Conservation (phyloP, 2,329 filamentous ascomycete species). For the Tolypocladium ovalisporum region DNA sequence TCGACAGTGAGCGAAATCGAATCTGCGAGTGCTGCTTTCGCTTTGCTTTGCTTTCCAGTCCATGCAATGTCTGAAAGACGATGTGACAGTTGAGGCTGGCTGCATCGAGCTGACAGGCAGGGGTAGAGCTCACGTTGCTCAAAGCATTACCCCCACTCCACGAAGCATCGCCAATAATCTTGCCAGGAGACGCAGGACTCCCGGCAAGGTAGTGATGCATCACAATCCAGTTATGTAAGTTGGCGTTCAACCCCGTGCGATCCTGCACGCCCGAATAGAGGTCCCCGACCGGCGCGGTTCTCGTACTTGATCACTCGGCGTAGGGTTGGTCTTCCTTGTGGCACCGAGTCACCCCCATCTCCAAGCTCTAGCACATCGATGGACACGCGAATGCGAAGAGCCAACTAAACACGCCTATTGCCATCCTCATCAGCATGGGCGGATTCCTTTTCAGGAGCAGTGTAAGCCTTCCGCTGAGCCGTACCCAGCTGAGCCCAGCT, state of each 20-base stretch:
- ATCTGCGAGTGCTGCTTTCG: background rate
- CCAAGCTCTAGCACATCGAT: background rate
- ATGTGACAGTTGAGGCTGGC: background rate
- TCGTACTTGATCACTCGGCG: no score
- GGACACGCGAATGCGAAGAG: background rate
- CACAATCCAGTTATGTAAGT: background rate
- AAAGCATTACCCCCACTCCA: background rate
- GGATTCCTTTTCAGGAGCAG: no score
- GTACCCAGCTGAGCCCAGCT: background rate
- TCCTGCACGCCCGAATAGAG: background rate
- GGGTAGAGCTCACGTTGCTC: background rate
- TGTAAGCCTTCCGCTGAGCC: background rate
- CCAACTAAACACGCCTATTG: no score
- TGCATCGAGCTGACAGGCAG: background rate
- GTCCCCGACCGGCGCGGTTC: background rate
- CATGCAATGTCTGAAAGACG: background rate
- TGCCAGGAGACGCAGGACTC: background rate
- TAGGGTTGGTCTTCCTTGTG: background rate
- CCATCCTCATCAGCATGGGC: no score
- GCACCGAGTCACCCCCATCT: background rate
- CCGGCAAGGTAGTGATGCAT: background rate
- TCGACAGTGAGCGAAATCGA: background rate
- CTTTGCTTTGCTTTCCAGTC: background rate
- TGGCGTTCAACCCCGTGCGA: background rate
- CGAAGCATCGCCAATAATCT: background rate